Evolutionary conservation across 1,284 basidiomycete genomes (phyloP), one percentile per base, ranked within the genome.

Genomic region (Lentinula novae-zelandiae): DNA sequence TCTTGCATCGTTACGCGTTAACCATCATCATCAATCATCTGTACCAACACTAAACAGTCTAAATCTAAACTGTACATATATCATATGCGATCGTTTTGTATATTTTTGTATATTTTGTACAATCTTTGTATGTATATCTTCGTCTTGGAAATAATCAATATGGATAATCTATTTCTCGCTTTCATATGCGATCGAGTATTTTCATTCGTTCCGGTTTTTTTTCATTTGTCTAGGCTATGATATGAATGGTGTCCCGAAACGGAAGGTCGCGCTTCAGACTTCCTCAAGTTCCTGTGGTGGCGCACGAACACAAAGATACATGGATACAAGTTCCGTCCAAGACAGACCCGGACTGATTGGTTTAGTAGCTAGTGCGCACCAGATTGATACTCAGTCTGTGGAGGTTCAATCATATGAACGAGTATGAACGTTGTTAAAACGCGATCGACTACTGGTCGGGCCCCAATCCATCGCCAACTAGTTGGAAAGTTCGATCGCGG

Each of bases 71-170:
- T 46, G 36, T 57, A 27, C 27, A 27, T 27, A 27, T 27, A 27
- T 27, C 27, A 27, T 27, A 51, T 33, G 57, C 27, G 31, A 17
- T 44, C 57, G 15, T 50, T 15, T 46, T 46, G 44, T 46, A 46
- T 46, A 58, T 42, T 51, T 50, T 50, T 58, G 57, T 58, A 58
- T 52, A 58, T 58, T 46, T 42, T 51, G 50, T 53, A 53, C 34
- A 58, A 8, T 53, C 40, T 22, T 38, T 53, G 49, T 39, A 51
- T 53, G 49, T 39, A 51, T 58, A 42, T 33, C 52, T 34, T 58
- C 50, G 17, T 44, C n/a, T 10, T 39, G 40, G 33, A 17, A 36
- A 36, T 39, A 49, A 8, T 12, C 1, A 49, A 49, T 15, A 3
- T 3, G 27, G 27, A 27, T 27, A 27, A 27, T 27, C 3, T 27